phyloP scores from a whole-genome alignment of 140 eudicot species.

The Ambrosia hybrid region DNA sequence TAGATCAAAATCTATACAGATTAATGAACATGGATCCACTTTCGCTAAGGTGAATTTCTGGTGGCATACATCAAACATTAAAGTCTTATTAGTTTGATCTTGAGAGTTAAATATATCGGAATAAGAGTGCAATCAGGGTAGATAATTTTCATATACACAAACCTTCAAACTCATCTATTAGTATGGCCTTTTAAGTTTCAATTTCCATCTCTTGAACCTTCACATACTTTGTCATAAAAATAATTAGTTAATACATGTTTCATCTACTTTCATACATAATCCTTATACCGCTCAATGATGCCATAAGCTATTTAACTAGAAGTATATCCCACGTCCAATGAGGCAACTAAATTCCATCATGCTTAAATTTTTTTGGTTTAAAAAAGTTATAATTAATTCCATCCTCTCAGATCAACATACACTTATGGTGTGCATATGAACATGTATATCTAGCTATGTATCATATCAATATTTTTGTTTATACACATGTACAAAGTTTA shows the following conservation, averaged over 20 bases:
- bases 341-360: not conserved
- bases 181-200: conserved; percentile 80
- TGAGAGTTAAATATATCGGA: not conserved
- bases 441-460: not conserved
- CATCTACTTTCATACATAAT: not conserved
- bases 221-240: conserved; percentile 50
- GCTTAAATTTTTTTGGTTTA: not conserved
- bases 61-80: conserved; percentile 31
- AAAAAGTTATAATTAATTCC: too few species aligned
- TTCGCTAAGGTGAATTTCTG: conserved; percentile 86
- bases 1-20: conserved; percentile 21
- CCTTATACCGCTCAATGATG: too few species aligned
- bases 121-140: not conserved
- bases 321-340: not conserved
- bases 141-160: not conserved
- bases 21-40: conserved; percentile 42
- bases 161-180: conserved; percentile 88
- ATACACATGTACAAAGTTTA: not conserved
- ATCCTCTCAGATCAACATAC: not conserved
- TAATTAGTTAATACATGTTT: conserved; percentile 14
- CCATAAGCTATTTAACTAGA: too few species aligned
- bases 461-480: not conserved
- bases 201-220: conserved; percentile 98
- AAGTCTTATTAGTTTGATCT: conserved; percentile 5
- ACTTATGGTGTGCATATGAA: not conserved